A percentile compares a stretch with the other conserved stretches of the same genome.
Conservation (phyloP, 805 yeast genomes). For the Metschnikowia chrysomelidarum region DNA sequence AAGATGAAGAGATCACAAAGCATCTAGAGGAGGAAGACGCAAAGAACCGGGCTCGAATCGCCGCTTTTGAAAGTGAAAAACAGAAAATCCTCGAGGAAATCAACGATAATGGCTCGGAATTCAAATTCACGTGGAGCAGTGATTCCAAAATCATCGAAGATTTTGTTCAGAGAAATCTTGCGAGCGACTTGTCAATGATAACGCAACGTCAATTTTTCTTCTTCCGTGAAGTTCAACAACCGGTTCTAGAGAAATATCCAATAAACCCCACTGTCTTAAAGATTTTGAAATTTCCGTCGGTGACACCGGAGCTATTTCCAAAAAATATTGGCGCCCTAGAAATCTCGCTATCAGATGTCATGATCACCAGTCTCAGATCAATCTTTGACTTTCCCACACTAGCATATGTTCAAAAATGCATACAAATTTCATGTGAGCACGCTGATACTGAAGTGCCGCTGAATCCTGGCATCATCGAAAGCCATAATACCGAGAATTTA, state of each 20-base stretch:
- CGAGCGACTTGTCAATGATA: slow-evolving; percentile 5
- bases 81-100: slow-evolving; percentile 24
- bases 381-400: slow-evolving; percentile 1
- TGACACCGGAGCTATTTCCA: slow-evolving; percentile 1
- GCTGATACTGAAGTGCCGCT: no score
- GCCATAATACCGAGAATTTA: no score
- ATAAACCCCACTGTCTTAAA: not conserved
- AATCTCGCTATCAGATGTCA: slow-evolving; percentile 2
- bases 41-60: slow-evolving; percentile 9
- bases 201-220: slow-evolving; percentile 26
- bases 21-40: slow-evolving; percentile 21
- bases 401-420: slow-evolving; percentile 1
- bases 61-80: slow-evolving; percentile 11
- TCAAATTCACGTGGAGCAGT: slow-evolving; percentile 18
- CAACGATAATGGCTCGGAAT: slow-evolving; percentile 32
- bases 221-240: slow-evolving; percentile 10
- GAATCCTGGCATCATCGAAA: not conserved
- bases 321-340: not conserved
- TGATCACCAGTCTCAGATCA: not conserved
- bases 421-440: slow-evolving; percentile 3
- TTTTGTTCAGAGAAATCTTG: slow-evolving; percentile 14
- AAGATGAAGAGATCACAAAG: slow-evolving; percentile 20
- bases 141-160: slow-evolving; percentile 23
- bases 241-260: not conserved
- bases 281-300: not conserved